Base-by-base conservation (phyloP, 2,329 filamentous ascomycete species). In the Fusarium sp. region DNA sequence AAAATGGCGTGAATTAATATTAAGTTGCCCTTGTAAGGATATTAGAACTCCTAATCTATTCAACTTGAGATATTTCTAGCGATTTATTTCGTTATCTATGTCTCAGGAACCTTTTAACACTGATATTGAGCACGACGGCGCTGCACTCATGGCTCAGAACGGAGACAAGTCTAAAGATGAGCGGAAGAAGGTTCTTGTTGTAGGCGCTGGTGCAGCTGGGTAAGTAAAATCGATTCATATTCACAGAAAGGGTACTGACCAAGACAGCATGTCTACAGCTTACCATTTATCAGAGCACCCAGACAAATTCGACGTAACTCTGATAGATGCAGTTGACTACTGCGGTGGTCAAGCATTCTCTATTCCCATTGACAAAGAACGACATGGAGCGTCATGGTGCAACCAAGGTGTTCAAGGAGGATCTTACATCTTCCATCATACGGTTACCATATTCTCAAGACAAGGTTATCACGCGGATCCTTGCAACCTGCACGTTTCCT, bases 201-300 rank as follows among this genome's bases (percentile, higher is more conserved):
- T 70, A 12, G 68, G 68, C 5, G 68, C 68, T 7, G 68, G 68
- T 18, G 68, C 68, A 59, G 68, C 68, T 56, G 68, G 68, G 68
- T 70, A 67, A 41, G 68, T 26, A 14, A 12, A 37, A 0, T 0
- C 2, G 4, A 7, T 1, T 9, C 0, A 5, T 2, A 0, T 2
- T 11, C 1, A n/a, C 5, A 4, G 13, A 1, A 6, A 23, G 0
- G 11, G 10, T 48, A 27, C 45, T 68, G 7, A 64, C 26, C 3
- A 12, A 5, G 5, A 8, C 1, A 70, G 68, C 38, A 70, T 70
- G 68, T 70, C 68, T 12, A 67, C 68, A 3, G 68, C 68, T 6
- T 42, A 70, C 15, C 68, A 70, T 11, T 6, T 70, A 0, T 67
- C 68, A 0, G 52, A 70, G 3, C 67, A 70, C 13, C 62, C 53